Evolutionary conservation across 768 basidiomycete genomes (phyloP).

Genomic region (Coprinellus micaceus): DNA sequence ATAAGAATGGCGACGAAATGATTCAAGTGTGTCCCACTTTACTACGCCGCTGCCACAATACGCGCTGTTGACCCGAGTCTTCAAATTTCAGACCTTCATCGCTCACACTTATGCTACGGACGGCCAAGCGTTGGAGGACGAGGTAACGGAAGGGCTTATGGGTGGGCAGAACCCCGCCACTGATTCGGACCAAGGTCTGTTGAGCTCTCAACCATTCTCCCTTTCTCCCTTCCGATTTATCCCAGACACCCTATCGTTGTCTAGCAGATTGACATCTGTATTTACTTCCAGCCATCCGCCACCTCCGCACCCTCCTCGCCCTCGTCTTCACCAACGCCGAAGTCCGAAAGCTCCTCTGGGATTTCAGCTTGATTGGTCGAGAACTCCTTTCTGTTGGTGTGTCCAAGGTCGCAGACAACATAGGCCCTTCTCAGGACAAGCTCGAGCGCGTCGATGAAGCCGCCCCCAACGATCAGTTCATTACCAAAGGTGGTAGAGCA

Average conservation of each 20-base stretch:
- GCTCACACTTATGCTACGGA: too few relatives aligned
- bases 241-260: background rate
- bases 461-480: conserved; percentile 67
- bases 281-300: conserved; percentile 62
- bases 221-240: background rate
- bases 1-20: conserved; percentile 89
- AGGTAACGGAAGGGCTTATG: conserved; percentile 29
- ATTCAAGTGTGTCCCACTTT: conserved; percentile 90
- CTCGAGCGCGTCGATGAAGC: conserved; percentile 67
- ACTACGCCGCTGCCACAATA: conserved; percentile 40
- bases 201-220: background rate
- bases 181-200: conserved; percentile 61
- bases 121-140: too few relatives aligned
- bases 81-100: background rate
- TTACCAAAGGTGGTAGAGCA: conserved; percentile 40
- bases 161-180: conserved; percentile 37
- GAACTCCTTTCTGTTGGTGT: conserved; percentile 81
- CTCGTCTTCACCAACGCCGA: conserved; percentile 92
- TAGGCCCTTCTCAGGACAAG: conserved; percentile 62
- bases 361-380: conserved; percentile 73
- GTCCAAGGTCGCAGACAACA: conserved; percentile 60
- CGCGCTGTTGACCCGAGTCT: conserved; percentile 19
- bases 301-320: conserved; percentile 83
- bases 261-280: too few relatives aligned
- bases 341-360: conserved; percentile 82